Base-by-base conservation (phyloP, 2,329 filamentous ascomycete species). In the Xylaria sp. region DNA sequence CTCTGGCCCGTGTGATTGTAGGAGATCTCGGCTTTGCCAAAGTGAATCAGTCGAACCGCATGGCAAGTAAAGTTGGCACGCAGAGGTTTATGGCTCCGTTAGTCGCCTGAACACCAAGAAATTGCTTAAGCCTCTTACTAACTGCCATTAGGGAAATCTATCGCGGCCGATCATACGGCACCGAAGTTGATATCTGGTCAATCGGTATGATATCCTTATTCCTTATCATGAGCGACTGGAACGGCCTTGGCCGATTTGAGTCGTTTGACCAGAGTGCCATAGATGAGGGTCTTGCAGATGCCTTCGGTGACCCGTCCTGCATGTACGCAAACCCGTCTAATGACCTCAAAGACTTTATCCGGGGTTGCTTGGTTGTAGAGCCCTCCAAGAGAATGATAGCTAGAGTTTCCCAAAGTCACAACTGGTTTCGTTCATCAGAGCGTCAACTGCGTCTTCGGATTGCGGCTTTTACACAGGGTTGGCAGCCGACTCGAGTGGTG, bases 21-120 rank as follows among this genome's bases (percentile, higher is more conserved):
- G 78, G 80, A 0, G 81, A 84, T 61, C 79, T 84, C 72, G 80
- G 81, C 2, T 76, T 76, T 49, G 80, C 79, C 1, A 79, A 74
- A 10, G 73, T 78, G 9, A 70, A 75, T 7, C 72, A 70, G 48
- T 71, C 74, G 2, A 76, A 74, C 19, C 74, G 78, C 52, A 74
- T 82, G 74, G 71, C 67, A 3, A 79, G 77, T 0, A 64, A 70
- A 19, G 75, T 79, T 13, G 81, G 81, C 1, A 83, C 80, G 3
- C 57, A 63, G 10, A 70, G 71, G 13, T 83, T 79, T 57, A 77
- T 78, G 63, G 79, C 81, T 37, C 81, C 81, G 80, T 83, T 68
- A 68, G 78, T 73, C 8, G 5, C 42, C 4, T 5, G 34, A 7
- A 35, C n/a, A 34, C 19, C 39, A 59, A 6, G 7, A 52, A 13